These are phyloP conservation scores for Penicillium frequentans DNA, from an alignment of 2,329 filamentous ascomycete genomes.

Conservation along the genomic window DNA sequence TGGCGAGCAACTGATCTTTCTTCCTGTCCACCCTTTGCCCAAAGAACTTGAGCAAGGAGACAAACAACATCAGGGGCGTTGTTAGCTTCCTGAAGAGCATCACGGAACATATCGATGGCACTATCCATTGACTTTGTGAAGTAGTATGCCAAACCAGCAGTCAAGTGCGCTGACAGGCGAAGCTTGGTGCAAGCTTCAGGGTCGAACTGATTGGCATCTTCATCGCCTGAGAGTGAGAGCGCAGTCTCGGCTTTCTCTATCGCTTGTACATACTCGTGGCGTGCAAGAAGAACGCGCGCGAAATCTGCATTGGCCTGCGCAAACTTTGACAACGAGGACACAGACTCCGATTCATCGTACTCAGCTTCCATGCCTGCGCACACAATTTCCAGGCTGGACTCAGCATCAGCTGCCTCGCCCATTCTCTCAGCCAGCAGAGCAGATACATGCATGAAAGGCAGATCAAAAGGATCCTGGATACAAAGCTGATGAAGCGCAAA, in stretches of 20 bases:
- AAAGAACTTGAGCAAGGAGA: slow-evolving; percentile 84
- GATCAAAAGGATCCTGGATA: slow-evolving; percentile 67
- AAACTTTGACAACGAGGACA: slow-evolving; percentile 70
- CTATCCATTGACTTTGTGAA: slow-evolving; percentile 65
- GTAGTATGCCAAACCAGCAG: slow-evolving; percentile 79
- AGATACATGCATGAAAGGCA: slow-evolving; percentile 73
- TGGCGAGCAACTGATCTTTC: slow-evolving; percentile 75
- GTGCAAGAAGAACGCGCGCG: slow-evolving; percentile 76
- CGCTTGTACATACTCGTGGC: slow-evolving; percentile 64
- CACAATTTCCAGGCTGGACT: slow-evolving; percentile 63
- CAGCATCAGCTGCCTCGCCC: slow-evolving; percentile 65
- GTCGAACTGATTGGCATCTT: slow-evolving; percentile 63
- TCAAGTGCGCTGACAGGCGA: slow-evolving; percentile 80
- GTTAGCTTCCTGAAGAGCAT: slow-evolving; percentile 73
- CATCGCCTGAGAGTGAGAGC: slow-evolving; percentile 73
- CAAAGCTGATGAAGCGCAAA: slow-evolving; percentile 84
- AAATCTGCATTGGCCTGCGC: slow-evolving; percentile 84
- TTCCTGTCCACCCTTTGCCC: slow-evolving; percentile 77
- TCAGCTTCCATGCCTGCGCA: slow-evolving; percentile 72
- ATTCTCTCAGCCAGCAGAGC: slow-evolving; percentile 81
- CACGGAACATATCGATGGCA: slow-evolving; percentile 76
- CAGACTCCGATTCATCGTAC: slow-evolving; percentile 81
- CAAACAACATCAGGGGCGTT: slow-evolving; percentile 82
- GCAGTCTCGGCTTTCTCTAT: slow-evolving; percentile 79
- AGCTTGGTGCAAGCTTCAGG: slow-evolving; percentile 66